Base-by-base conservation (phyloP, 805 yeast genomes). In the Maudiozyma barnettii region DNA sequence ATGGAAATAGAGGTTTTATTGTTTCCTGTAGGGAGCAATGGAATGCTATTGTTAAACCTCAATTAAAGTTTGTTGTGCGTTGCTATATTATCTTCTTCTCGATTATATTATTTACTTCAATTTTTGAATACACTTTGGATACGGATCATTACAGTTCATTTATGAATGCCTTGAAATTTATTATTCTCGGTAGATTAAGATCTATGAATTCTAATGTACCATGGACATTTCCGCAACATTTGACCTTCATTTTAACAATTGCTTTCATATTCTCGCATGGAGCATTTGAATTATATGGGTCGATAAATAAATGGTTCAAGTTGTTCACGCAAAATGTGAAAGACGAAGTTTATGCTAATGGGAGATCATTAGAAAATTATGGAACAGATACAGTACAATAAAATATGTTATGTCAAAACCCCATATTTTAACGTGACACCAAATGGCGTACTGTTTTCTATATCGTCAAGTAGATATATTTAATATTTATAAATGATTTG, bases 321-420 rank as follows among this genome's bases (percentile, higher is more conserved):
- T 49, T 47, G 23, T 54, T 60, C 1, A 48, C 54, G 19, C 63
- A 72, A 42, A 70, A 71, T 52, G 79, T 79, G n/a, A 77, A 75
- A 56, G 76, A 76, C 49, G 81, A 78, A 53, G 70, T 71, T 49
- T 79, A 78, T 50, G 78, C 78, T 12, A 70, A 71, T 45, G 83
- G 83, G 1, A 73, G 78, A 54, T 74, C 79, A 3, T 67, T 78
- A 46, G 77, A 76, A 52, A 76, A 73, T 55, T 59, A 47, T 30
- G 39, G n/a, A 19, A 23, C n/a, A n/a, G 14, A 37, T 3, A 37
- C 16, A n/a, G 22, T 23, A 5, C 20, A 37, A 21, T n/a, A 37
- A 21, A 13, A 19, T 18, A 2, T 16, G 8, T 35, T 2, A 18
- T 16, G 38, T 18, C 20, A 8, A 8, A 8, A 12, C 8, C 30